These are phyloP conservation scores for Zarea fungicola DNA, from an alignment of 2,329 filamentous ascomycete genomes.

Conservation along the genomic window DNA sequence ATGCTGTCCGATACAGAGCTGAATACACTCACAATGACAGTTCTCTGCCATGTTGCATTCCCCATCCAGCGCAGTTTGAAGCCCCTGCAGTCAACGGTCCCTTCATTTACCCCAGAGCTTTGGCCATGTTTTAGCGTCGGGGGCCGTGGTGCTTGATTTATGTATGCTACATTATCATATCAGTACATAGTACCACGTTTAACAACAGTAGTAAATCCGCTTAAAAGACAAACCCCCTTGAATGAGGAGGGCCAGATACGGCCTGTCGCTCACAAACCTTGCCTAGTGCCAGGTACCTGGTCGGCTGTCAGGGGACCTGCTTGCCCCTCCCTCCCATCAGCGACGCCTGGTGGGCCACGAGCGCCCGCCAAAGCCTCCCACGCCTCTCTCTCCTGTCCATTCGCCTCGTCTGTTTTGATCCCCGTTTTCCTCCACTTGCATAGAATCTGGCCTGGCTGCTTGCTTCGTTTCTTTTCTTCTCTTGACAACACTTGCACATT, in stretches of 20 bases:
- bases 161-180: not conserved
- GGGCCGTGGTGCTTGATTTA: not conserved
- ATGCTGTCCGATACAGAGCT: not conserved
- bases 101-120: slow-evolving; percentile 3
- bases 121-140: not conserved
- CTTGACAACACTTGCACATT: not conserved
- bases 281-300: no score
- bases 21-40: not conserved
- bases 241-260: no score
- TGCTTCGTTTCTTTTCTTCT: not conserved
- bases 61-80: not conserved
- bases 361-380: slow-evolving; percentile 1
- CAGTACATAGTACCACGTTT: no score
- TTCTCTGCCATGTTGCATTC: not conserved
- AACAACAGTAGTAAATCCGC: no score
- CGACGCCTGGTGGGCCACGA: slow-evolving; percentile 1
- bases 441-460: not conserved
- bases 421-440: slow-evolving; percentile 7
- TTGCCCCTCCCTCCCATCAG: not conserved
- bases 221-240: no score
- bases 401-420: slow-evolving; percentile 13
- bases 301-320: not conserved
- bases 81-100: not conserved
- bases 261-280: no score
- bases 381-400: slow-evolving; percentile 4